Evolutionary conservation across 108 stramenopile genomes (phyloP).

Genomic region (Conticribra guillardii): DNA sequence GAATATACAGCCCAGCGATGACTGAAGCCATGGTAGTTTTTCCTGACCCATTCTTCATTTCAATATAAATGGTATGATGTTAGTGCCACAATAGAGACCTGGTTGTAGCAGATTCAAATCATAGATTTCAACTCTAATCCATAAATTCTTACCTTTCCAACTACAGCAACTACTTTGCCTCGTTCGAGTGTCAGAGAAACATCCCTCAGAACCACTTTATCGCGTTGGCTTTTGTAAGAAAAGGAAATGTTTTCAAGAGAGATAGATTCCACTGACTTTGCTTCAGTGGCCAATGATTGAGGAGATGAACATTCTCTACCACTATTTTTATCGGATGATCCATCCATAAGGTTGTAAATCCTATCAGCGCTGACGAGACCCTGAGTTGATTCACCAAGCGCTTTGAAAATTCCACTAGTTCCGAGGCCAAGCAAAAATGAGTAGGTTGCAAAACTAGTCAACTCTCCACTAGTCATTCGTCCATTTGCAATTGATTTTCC

Average conservation of each 20-base stretch:
- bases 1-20: slow-evolving; percentile 89
- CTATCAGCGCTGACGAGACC: slow-evolving; percentile 72
- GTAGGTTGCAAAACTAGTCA: slow-evolving; percentile 85
- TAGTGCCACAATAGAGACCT: no score
- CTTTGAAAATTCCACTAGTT: slow-evolving; percentile 75
- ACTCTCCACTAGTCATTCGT: slow-evolving; percentile 73
- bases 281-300: no score
- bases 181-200: slow-evolving; percentile 72
- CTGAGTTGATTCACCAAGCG: slow-evolving; percentile 63
- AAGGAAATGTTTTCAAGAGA: slow-evolving; percentile 68
- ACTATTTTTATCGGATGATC: slow-evolving; percentile 19
- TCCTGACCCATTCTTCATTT: slow-evolving; percentile 82
- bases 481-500: slow-evolving; percentile 71
- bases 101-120: no score
- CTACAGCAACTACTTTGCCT: slow-evolving; percentile 88
- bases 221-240: slow-evolving; percentile 59
- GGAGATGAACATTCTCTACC: no score
- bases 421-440: slow-evolving; percentile 87
- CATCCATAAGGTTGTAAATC: slow-evolving; percentile 56
- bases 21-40: slow-evolving; percentile 88
- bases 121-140: no score
- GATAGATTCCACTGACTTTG: slow-evolving; percentile 57
- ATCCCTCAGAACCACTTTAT: slow-evolving; percentile 62
- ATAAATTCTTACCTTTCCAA: no score
- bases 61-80: neutral